Conservation (phyloP, 2,329 filamentous ascomycete species). For the Stylonectria norvegica region DNA sequence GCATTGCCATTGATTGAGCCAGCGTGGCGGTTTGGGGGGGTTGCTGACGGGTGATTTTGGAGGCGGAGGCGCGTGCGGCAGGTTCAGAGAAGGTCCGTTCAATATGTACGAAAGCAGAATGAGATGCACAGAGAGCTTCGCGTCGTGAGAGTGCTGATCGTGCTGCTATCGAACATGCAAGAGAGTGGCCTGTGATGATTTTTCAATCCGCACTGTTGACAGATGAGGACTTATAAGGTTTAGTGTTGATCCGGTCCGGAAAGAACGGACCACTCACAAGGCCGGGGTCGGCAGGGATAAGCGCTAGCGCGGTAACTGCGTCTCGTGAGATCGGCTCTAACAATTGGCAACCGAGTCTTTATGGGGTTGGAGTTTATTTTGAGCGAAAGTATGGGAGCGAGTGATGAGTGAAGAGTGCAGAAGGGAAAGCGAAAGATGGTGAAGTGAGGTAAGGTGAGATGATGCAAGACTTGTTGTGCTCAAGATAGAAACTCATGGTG, state of each 20-base stretch:
- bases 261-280: constrained; percentile 28
- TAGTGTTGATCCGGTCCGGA: constrained; percentile 39
- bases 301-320: constrained; percentile 14
- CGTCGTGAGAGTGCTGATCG: constrained; percentile 21
- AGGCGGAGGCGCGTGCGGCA: constrained; percentile 15
- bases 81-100: constrained; percentile 8
- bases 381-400: too few species aligned
- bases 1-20: constrained; percentile 39
- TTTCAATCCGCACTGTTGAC: constrained; percentile 43
- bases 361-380: too few species aligned
- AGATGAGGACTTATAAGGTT: constrained; percentile 34
- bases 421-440: too few species aligned
- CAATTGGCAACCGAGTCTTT: too few species aligned
- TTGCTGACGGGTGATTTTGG: constrained; percentile 25
- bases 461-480: too few species aligned
- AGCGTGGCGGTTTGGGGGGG: constrained; percentile 30
- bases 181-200: constrained; percentile 39
- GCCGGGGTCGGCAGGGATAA: constrained; percentile 14
- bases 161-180: constrained; percentile 23
- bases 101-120: constrained; percentile 8
- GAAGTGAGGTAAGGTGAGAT: too few species aligned
- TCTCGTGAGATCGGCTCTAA: too few species aligned
- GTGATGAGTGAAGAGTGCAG: too few species aligned
- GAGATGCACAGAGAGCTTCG: constrained; percentile 15
- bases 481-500: too few species aligned